A percentile compares a stretch with the other conserved stretches of the same genome.
Conservation (phyloP, 441 rosid genomes). For the Bocquillonia castaneifolia region DNA sequence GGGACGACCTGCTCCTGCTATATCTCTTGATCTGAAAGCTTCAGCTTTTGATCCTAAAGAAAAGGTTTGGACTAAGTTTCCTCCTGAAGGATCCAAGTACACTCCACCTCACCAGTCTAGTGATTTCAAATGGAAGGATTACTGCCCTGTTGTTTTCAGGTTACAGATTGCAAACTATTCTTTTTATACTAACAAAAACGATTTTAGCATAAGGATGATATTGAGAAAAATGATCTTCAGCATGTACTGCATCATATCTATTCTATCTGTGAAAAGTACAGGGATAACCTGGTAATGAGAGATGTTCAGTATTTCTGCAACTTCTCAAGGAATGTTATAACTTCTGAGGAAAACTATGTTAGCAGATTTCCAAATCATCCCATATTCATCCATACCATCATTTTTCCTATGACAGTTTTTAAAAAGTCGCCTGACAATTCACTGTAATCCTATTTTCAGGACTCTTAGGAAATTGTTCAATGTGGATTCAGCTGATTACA, state of each 20-base stretch:
- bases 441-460: constrained; percentile 40
- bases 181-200: constrained; percentile 1
- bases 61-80: constrained; percentile 95
- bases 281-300: neutral
- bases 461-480: constrained; percentile 84
- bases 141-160: constrained; percentile 98
- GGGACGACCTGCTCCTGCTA: constrained; percentile 85
- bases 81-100: constrained; percentile 84
- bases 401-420: neutral
- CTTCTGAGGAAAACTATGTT: neutral
- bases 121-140: constrained; percentile 96
- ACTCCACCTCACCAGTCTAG: constrained; percentile 96
- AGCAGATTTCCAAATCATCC: neutral
- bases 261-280: neutral
- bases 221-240: neutral
- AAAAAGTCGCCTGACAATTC: constrained; percentile 17
- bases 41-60: constrained; percentile 92
- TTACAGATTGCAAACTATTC: constrained; percentile 22
- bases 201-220: too few species aligned
- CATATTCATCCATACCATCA: constrained; percentile 1
- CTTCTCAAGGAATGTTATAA: neutral
- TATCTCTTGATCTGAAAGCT: constrained; percentile 77
- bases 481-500: constrained; percentile 94
- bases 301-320: neutral
- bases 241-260: neutral